Evolutionary conservation across 257 asterid genomes (phyloP), one percentile per base, ranked within the genome.

Genomic region (Buddleja alternifolia): DNA sequence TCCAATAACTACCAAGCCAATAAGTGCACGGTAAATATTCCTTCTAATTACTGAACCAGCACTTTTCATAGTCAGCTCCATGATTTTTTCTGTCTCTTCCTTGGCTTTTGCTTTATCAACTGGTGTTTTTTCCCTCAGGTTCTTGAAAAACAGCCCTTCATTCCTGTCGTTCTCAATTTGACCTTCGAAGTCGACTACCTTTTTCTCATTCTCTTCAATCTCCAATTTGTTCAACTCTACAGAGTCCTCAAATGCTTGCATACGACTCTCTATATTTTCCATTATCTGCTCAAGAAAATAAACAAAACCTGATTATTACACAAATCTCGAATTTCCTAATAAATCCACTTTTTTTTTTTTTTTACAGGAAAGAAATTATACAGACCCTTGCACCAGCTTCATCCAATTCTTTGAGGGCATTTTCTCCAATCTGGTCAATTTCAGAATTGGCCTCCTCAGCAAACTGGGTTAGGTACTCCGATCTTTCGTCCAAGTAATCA

Each of bases 191-290:
- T 90, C 88, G 0, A 70, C 77, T 39, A 91, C 69, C 60, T 63
- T 73, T 71, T 82, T 81, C 73, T 93, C 97, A 51, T 57, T 75
- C 81, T 84, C 87, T 61, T 89, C 90, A 5, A 82, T 83, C 80
- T 86, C 99, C 73, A 10, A 17, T 68, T 78, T 89, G 85, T 87
- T 83, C 77, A 80, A n/a, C 85, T 81, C 93, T 66, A 66, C 54
- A 20, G 96, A 83, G 79, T 94, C 99, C 84, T 91, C 95, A 20
- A 89, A 91, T 3, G 88, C 92, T 73, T 91, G 97, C 96, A 94
- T 91, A 86, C 10, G 72, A 78, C 79, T 84, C 74, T 90, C 96
- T 73, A 91, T 83, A 23, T 83, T 91, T 37, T 75, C 97, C 97
- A 87, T 83, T 78, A 89, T 94, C 97, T 93, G 90, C 77, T 70